Base-by-base conservation (phyloP, 2,329 filamentous ascomycete genomes). In the Cladosporium sp. region DNA sequence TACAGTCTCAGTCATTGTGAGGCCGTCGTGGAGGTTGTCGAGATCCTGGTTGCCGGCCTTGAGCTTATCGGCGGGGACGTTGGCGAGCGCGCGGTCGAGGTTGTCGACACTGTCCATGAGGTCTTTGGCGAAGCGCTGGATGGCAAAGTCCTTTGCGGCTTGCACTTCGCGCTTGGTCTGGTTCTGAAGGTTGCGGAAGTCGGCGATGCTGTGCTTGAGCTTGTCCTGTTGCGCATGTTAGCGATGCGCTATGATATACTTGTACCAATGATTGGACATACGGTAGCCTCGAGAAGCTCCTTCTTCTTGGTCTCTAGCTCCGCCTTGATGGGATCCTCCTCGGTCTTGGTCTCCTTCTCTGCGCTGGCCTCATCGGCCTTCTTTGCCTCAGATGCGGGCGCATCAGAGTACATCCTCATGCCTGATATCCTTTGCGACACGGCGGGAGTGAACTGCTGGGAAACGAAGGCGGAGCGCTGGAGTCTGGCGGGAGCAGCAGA, bases 161-260 rank as follows among this genome's bases (percentile, higher is more conserved):
- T 95, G 91, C 78, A 96, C 89, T 72, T 99, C 95, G 76, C 95
- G 92, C 78, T 89, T 87, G 51, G 92, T 96, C 76, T 95, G 92
- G 76, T 97, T 92, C 83, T 98, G 94, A 60, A 99, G 91, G 82
- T 98, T 99, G 78, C 92, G 92, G 87, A 96, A 98, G 75, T 99
- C 95, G 81, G 95, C 95, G 70, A 98, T 89, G 64, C 91, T 91
- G 77, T 95, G 94, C 69, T 97, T 87, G 80, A 93, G 96, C 83
- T 93, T 95, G 82, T 98, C 95, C 95, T 98, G 71, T 48, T 30
- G 54, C 46, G n/a, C 48, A 18, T 64, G 28, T 67, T 51, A 69
- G 66, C 56, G 7, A 43, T 23, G 28, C 43, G n/a, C 10, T 6
- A 53, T 53, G 14, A 11, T n/a, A 10, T 10, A 48, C 36, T 39